Conservation (phyloP, 176 grass and related monocot genomes). For the Alloteropsis semialata region DNA sequence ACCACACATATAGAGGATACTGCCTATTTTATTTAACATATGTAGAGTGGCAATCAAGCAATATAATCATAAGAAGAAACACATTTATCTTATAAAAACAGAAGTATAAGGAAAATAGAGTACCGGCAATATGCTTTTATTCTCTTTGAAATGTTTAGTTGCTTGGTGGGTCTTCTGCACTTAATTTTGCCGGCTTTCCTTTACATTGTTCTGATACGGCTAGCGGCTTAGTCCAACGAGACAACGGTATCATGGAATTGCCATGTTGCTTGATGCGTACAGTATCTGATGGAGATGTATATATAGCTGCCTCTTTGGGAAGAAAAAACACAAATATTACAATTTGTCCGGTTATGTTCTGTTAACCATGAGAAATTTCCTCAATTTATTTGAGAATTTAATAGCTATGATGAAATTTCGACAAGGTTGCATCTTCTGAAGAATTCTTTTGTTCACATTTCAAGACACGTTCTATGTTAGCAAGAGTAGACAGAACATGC, state of each 20-base stretch:
- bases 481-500: background rate
- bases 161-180: background rate
- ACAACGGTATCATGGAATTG: background rate
- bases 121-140: background rate
- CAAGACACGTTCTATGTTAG: background rate
- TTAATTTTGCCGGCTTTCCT: background rate
- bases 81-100: background rate
- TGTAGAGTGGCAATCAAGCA: background rate
- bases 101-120: background rate
- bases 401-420: background rate
- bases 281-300: background rate
- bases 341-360: no score
- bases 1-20: background rate
- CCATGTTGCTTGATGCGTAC: background rate
- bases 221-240: background rate
- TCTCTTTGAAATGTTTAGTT: background rate
- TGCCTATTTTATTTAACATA: background rate
- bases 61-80: background rate
- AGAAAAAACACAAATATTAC: background rate
- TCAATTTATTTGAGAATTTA: background rate
- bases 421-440: background rate
- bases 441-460: background rate
- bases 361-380: background rate
- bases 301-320: background rate
- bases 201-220: background rate